These are phyloP conservation scores for Opeltia flavorubescens DNA, from an alignment of 495 filamentous ascomycete species.

Conservation along the genomic window DNA sequence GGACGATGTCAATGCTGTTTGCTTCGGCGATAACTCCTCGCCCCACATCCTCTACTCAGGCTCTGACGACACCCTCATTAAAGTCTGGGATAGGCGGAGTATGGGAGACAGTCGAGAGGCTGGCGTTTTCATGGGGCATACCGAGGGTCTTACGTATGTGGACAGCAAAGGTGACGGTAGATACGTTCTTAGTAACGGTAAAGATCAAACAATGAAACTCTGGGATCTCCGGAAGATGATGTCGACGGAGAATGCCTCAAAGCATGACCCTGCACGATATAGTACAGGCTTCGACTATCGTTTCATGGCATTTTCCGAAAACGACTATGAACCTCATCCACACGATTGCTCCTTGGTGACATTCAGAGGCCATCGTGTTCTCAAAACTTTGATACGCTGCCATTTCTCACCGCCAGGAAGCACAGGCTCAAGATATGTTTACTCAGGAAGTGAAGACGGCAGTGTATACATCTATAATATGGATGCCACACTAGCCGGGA, in stretches of 20 bases:
- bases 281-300: conserved; percentile 79
- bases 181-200: conserved; percentile 86
- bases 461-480: conserved; percentile 85
- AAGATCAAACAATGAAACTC: conserved; percentile 94
- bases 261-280: conserved; percentile 37
- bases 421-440: conserved; percentile 86
- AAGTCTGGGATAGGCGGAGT: conserved; percentile 90
- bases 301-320: conserved; percentile 49
- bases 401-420: conserved; percentile 87
- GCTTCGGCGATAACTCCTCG: conserved; percentile 77
- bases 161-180: conserved; percentile 94
- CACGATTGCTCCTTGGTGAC: conserved; percentile 88
- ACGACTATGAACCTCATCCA: conserved; percentile 59
- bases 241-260: conserved; percentile 48
- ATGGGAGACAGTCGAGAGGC: conserved; percentile 80
- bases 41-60: conserved; percentile 95
- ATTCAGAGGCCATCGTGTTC: conserved; percentile 76
- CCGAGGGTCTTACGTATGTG: conserved; percentile 87
- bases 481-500: conserved; percentile 74
- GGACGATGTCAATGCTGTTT: conserved; percentile 93
- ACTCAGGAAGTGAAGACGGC: conserved; percentile 78
- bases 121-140: conserved; percentile 87
- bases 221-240: conserved; percentile 88
- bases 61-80: conserved; percentile 57
- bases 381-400: conserved; percentile 83